Percentiles rank a stretch among this genome's conserved stretches.
phyloP scores from a whole-genome alignment of 768 basidiomycete genomes.

The Cubamyces lactineus region DNA sequence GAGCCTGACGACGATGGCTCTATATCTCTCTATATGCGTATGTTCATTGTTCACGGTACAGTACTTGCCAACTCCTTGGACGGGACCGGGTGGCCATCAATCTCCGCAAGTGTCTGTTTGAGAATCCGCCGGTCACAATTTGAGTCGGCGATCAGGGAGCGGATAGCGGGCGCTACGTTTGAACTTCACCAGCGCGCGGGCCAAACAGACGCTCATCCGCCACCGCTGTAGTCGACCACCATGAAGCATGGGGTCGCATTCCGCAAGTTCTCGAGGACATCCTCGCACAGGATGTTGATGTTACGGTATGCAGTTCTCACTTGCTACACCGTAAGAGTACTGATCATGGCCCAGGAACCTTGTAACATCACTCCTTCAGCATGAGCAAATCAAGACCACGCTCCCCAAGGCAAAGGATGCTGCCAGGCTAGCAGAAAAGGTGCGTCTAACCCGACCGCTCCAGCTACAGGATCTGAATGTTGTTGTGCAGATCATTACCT shows the following conservation, averaged over 20 bases:
- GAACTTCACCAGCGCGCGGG: conserved; percentile 1
- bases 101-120: neutral
- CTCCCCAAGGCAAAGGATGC: conserved; percentile 93
- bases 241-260: conserved; percentile 97
- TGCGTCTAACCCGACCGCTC: conserved; percentile 28
- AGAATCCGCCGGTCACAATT: neutral
- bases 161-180: neutral
- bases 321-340: conserved; percentile 19
- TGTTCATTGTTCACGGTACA: too few species aligned
- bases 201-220: conserved; percentile 12
- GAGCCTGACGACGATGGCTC: too few species aligned
- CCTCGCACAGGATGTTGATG: conserved; percentile 92
- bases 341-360: conserved; percentile 66
- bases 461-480: neutral
- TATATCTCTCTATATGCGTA: too few species aligned
- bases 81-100: too few species aligned
- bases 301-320: conserved; percentile 60
- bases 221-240: conserved; percentile 25
- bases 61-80: too few species aligned
- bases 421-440: conserved; percentile 92
- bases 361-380: conserved; percentile 91
- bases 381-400: conserved; percentile 96
- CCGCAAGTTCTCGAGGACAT: conserved; percentile 89
- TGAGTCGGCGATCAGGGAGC: neutral
- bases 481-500: conserved; percentile 74